These are phyloP conservation scores for Tolypocladium ovalisporum DNA, from an alignment of 2,329 filamentous ascomycete species.

Conservation along the genomic window DNA sequence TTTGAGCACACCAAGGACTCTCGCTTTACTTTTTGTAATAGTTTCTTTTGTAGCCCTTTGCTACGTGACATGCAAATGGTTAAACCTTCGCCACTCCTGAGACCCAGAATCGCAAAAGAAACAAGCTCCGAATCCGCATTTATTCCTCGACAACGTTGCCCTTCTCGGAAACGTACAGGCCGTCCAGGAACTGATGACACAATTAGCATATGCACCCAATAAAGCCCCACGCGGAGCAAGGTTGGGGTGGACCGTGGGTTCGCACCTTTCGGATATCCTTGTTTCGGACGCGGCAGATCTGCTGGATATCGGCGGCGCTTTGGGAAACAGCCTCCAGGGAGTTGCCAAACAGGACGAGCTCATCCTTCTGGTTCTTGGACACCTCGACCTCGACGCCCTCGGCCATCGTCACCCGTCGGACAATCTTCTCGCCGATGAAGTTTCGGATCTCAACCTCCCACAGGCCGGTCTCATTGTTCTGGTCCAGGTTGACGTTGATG, in stretches of 20 bases:
- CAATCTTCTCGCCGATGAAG: slow-evolving; percentile 99
- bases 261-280: slow-evolving; percentile 99
- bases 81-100: slow-evolving; percentile 53
- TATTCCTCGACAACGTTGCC: slow-evolving; percentile 78
- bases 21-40: slow-evolving; percentile 26
- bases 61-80: slow-evolving; percentile 50
- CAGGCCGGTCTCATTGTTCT: slow-evolving; percentile 82
- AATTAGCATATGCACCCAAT: slow-evolving; percentile 9
- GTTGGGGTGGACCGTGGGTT: not conserved
- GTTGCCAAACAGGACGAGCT: slow-evolving; percentile 89
- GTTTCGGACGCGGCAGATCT: slow-evolving; percentile 98
- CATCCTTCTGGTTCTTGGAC: slow-evolving; percentile 93
- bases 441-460: slow-evolving; percentile 97
- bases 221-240: not conserved
- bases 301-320: slow-evolving; percentile 97
- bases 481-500: slow-evolving; percentile 99
- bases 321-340: slow-evolving; percentile 96
- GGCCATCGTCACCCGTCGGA: slow-evolving; percentile 83
- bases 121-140: slow-evolving; percentile 32
- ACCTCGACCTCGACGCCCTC: slow-evolving; percentile 81
- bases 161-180: slow-evolving; percentile 99
- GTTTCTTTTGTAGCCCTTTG: slow-evolving; percentile 32
- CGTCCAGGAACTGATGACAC: slow-evolving; percentile 79
- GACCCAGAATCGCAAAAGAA: slow-evolving; percentile 51
- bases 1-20: slow-evolving; percentile 10